A percentile compares a stretch with the other conserved stretches of the same genome.
These are phyloP conservation scores for Ceratocystis ficicola DNA, from an alignment of 2,329 filamentous ascomycete genomes.

Conservation along the genomic window DNA sequence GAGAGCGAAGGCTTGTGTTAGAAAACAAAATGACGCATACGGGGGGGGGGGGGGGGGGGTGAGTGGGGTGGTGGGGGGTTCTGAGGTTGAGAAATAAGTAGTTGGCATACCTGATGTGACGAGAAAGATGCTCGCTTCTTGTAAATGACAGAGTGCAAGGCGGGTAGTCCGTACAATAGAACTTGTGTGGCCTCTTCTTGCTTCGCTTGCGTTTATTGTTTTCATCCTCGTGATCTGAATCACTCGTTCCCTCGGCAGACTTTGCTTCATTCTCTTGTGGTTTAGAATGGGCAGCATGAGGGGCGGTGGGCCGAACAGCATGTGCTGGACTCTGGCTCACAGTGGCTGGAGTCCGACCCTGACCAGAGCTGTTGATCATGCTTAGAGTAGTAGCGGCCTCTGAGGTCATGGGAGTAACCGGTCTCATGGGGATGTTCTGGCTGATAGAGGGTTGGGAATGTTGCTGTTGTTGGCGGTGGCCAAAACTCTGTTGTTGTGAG, in stretches of 20 bases:
- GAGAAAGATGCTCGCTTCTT: conserved; percentile 82
- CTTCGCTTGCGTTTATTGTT: conserved; percentile 57
- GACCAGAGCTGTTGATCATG: conserved; percentile 4
- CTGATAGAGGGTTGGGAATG: conserved; percentile 6
- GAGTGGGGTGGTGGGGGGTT: too few relatives aligned
- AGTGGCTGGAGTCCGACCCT: neutral
- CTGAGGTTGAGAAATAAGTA: too few relatives aligned
- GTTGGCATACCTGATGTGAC: conserved; percentile 66
- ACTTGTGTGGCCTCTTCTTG: conserved; percentile 92
- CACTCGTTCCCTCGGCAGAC: conserved; percentile 13
- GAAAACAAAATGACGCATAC: conserved; percentile 3
- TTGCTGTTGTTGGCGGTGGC: conserved; percentile 24
- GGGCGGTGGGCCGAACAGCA: neutral
- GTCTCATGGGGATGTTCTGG: conserved; percentile 11
- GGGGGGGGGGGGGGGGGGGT: too few relatives aligned
- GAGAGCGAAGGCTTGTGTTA: conserved; percentile 5
- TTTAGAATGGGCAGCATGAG: neutral
- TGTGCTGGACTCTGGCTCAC: neutral
- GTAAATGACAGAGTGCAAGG: conserved; percentile 93
- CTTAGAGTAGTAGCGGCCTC: conserved; percentile 13
- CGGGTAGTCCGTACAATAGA: conserved; percentile 91
- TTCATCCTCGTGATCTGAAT: conserved; percentile 30
- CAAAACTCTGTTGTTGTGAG: conserved; percentile 4
- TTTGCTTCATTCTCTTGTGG: conserved; percentile 7
- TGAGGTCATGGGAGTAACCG: conserved; percentile 18